phyloP scores from a whole-genome alignment of 2,329 filamentous ascomycete genomes.

The Paraphaeosphaeria sporulosa region DNA sequence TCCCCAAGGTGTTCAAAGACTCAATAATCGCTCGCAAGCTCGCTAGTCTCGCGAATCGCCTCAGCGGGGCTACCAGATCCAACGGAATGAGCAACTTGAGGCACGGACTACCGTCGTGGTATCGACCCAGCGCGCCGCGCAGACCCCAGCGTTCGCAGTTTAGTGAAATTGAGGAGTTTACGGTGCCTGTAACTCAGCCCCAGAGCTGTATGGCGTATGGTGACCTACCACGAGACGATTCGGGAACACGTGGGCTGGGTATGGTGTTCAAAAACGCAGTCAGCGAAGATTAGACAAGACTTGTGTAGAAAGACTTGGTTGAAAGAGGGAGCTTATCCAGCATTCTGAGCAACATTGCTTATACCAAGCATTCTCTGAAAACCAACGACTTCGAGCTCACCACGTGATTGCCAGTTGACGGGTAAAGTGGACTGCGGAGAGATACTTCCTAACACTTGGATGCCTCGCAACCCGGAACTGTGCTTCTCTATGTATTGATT shows the following conservation, averaged over 20 bases:
- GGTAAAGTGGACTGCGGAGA: too few species aligned
- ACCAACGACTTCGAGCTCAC: too few species aligned
- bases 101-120: conserved; percentile 9
- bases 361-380: too few species aligned
- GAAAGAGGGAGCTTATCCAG: too few species aligned
- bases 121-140: not conserved
- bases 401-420: too few species aligned
- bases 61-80: not conserved
- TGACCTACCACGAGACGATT: too few species aligned
- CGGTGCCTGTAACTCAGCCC: not conserved
- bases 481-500: too few species aligned
- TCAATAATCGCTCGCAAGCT: not conserved
- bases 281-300: not conserved
- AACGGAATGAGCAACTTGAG: not conserved
- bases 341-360: too few species aligned
- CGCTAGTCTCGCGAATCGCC: not conserved
- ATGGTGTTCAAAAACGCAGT: not conserved
- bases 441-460: too few species aligned
- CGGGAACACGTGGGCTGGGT: not conserved
- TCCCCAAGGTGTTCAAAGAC: conserved; percentile 10
- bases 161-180: not conserved
- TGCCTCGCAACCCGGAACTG: too few species aligned
- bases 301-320: not conserved
- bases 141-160: not conserved
- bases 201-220: not conserved